Evolutionary conservation across 1,139 yeast genomes (phyloP).

Genomic region (Zygosaccharomyces sapae): DNA sequence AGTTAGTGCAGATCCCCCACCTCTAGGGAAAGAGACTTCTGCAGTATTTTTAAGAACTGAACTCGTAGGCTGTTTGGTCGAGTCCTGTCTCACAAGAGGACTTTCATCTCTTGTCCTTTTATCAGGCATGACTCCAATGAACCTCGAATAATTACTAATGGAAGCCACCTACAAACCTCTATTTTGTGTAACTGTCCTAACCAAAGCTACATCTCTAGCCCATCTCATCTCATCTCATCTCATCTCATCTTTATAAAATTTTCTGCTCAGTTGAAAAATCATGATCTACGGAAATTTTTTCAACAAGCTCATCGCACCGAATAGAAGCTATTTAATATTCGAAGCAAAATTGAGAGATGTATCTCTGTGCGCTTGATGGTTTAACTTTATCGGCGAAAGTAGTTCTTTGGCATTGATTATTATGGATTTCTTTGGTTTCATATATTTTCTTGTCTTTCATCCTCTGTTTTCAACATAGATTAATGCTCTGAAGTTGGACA

Average conservation of each 20-base stretch:
- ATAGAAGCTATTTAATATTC: neutral
- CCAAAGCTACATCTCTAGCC: neutral
- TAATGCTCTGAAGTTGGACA: too few species aligned
- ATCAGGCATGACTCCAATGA: conserved; percentile 14
- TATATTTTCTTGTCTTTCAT: too few species aligned
- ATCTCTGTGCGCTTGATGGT: too few species aligned
- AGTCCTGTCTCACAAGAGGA: conserved; percentile 39
- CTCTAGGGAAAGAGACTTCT: conserved; percentile 90
- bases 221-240: conserved; percentile 14
- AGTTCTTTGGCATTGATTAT: too few species aligned
- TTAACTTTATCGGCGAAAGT: too few species aligned
- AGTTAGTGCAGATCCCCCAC: conserved; percentile 80
- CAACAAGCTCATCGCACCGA: conserved; percentile 3
- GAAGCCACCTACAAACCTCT: neutral
- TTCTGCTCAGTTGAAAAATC: conserved; percentile 6
- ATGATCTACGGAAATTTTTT: conserved; percentile 3
- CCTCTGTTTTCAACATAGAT: too few species aligned
- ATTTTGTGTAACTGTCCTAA: neutral
- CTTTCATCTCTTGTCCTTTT: conserved; percentile 41
- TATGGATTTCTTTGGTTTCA: too few species aligned
- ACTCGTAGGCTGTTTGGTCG: conserved; percentile 35
- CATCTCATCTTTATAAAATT: conserved; percentile 17
- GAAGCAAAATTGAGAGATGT: too few species aligned
- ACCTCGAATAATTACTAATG: neutral
- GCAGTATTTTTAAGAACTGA: conserved; percentile 36